Evolutionary conservation across 2,329 filamentous ascomycete genomes (phyloP).

Genomic region (Colletotrichum tropicicola): DNA sequence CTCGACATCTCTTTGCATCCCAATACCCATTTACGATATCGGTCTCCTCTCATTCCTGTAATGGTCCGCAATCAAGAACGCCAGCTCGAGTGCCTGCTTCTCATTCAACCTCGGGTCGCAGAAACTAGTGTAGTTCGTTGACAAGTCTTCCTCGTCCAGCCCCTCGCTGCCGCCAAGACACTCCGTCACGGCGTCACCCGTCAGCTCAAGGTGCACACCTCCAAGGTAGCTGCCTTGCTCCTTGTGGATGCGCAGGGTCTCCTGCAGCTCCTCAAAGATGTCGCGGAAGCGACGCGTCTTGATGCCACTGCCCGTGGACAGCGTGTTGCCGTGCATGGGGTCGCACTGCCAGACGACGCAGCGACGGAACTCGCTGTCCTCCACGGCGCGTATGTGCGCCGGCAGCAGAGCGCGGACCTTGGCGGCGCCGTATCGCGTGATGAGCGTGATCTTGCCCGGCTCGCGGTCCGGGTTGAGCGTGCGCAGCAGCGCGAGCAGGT

Average conservation of each 20-base stretch:
- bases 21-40: not conserved
- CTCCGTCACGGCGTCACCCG: slow-evolving; percentile 95
- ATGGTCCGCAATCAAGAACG: slow-evolving; percentile 90
- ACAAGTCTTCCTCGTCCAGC: slow-evolving; percentile 86
- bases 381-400: slow-evolving; percentile 87
- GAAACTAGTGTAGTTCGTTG: slow-evolving; percentile 92
- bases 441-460: slow-evolving; percentile 92
- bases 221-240: slow-evolving; percentile 87
- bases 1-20: not conserved
- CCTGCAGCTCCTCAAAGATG: slow-evolving; percentile 86
- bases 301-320: slow-evolving; percentile 76
- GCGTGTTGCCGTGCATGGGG: slow-evolving; percentile 93
- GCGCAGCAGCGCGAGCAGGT: slow-evolving; percentile 82
- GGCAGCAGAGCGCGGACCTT: slow-evolving; percentile 82
- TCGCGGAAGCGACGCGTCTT: slow-evolving; percentile 94
- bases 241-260: slow-evolving; percentile 86
- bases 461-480: slow-evolving; percentile 85
- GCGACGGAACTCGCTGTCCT: slow-evolving; percentile 73
- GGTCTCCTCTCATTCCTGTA: slow-evolving; percentile 55
- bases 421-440: slow-evolving; percentile 89
- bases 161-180: slow-evolving; percentile 91
- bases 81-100: slow-evolving; percentile 95
- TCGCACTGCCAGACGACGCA: slow-evolving; percentile 96
- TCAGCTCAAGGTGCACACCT: slow-evolving; percentile 94
- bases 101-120: slow-evolving; percentile 96